Percentiles rank a stretch among this genome's conserved stretches.
Evolutionary conservation across 2,329 filamentous ascomycete genomes (phyloP).

Genomic region (Raffaelea albimanens): DNA sequence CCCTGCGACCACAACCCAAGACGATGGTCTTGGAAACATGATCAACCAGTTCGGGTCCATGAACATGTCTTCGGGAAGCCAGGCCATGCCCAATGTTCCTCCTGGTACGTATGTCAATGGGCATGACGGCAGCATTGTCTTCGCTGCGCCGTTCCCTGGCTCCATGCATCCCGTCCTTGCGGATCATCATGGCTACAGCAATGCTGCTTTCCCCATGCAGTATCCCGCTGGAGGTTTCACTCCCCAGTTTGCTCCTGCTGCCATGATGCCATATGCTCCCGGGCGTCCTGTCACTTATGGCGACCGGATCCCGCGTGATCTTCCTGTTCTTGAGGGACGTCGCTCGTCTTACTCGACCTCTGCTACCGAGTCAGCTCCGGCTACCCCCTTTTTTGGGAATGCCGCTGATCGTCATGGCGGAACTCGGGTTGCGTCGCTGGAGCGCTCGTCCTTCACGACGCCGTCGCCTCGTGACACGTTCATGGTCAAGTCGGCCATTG

Average conservation of each 20-base stretch:
- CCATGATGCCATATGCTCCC: slow-evolving; percentile 39
- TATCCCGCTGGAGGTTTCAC: slow-evolving; percentile 9
- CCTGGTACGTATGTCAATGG: slow-evolving; percentile 14
- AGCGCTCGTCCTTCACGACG: slow-evolving; percentile 57
- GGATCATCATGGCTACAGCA: slow-evolving; percentile 15
- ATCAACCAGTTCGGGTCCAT: slow-evolving; percentile 21
- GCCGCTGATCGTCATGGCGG: slow-evolving; percentile 45
- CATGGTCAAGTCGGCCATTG: slow-evolving; percentile 31
- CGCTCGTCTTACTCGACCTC: slow-evolving; percentile 57
- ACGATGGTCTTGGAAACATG: slow-evolving; percentile 13
- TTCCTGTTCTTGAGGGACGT: slow-evolving; percentile 55
- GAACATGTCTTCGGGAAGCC: slow-evolving; percentile 13
- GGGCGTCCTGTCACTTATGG: slow-evolving; percentile 34
- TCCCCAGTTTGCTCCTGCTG: slow-evolving; percentile 17
- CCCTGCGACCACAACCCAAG: slow-evolving; percentile 5
- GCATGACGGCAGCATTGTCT: slow-evolving; percentile 20
- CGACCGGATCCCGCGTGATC: slow-evolving; percentile 40
- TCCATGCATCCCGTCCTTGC: slow-evolving; percentile 17
- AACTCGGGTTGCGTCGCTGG: slow-evolving; percentile 45
- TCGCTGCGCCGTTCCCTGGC: slow-evolving; percentile 13
- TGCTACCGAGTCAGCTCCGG: slow-evolving; percentile 51
- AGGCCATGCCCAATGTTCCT: slow-evolving; percentile 17
- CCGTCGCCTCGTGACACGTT: slow-evolving; percentile 54
- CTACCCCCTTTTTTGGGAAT: slow-evolving; percentile 55
- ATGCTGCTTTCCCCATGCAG: slow-evolving; percentile 16